Percentiles rank a stretch among this genome's conserved stretches.
These are phyloP conservation scores for Metarhizium album DNA, from an alignment of 2,329 filamentous ascomycete species.

Conservation along the genomic window DNA sequence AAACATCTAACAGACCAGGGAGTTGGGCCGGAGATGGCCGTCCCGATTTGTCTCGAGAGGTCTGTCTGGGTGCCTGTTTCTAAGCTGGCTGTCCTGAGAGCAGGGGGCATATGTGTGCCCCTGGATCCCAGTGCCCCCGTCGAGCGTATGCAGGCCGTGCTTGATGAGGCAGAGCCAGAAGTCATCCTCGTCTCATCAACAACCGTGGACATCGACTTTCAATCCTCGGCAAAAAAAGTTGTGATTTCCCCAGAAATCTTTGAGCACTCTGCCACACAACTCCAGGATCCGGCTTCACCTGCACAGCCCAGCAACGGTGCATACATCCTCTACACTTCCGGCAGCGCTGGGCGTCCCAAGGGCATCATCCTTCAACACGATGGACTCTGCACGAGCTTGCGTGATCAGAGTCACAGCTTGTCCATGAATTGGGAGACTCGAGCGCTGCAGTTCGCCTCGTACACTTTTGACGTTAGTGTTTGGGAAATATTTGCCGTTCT, in stretches of 20 bases:
- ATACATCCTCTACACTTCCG: constrained; percentile 1
- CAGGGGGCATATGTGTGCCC: constrained; percentile 9
- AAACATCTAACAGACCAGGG: too few relatives aligned
- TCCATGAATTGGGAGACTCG: neutral
- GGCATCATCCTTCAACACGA: constrained; percentile 4
- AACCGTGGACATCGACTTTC: neutral
- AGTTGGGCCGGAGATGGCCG: too few relatives aligned
- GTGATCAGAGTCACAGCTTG: neutral
- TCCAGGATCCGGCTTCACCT: neutral
- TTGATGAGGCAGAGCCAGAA: neutral
- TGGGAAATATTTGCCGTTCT: constrained; percentile 8
- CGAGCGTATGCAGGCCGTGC: neutral
- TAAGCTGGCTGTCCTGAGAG: constrained; percentile 10
- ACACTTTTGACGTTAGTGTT: constrained; percentile 7
- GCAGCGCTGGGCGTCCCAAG: neutral
- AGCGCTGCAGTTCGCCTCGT: constrained; percentile 7
- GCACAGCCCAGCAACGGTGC: neutral
- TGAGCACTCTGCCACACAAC: too few relatives aligned
- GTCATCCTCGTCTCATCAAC: neutral
- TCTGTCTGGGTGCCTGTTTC: constrained; percentile 13
- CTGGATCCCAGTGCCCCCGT: constrained; percentile 7
- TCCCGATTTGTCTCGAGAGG: neutral
- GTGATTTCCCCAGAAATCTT: too few relatives aligned
- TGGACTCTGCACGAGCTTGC: neutral
- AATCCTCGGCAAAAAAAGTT: too few relatives aligned